Percentiles rank a stretch among this genome's conserved stretches.
These are phyloP conservation scores for Tylopilus orsonianus DNA, from an alignment of 1,284 basidiomycete species.

Conservation along the genomic window DNA sequence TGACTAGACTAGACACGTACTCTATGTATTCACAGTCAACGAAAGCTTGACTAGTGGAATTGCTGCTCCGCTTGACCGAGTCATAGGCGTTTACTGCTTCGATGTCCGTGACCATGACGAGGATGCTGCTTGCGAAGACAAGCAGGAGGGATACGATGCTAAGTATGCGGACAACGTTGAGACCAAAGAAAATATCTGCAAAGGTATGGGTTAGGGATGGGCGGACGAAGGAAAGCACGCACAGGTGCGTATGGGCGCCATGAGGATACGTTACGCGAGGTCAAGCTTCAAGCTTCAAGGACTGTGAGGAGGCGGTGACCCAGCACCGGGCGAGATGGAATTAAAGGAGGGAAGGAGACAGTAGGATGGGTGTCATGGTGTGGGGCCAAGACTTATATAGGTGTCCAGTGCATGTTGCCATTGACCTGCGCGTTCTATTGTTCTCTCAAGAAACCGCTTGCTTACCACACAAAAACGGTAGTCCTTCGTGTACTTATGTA, in stretches of 20 bases:
- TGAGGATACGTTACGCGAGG: slow-evolving; percentile 13
- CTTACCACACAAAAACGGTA: too few relatives aligned
- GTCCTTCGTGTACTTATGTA: slow-evolving; percentile 16
- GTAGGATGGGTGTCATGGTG: slow-evolving; percentile 5
- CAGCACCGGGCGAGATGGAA: slow-evolving; percentile 29
- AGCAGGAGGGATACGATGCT: slow-evolving; percentile 79
- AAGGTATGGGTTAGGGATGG: slow-evolving; percentile 3
- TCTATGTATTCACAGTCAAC: slow-evolving; percentile 76
- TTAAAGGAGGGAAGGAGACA: slow-evolving; percentile 1
- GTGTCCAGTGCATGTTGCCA: slow-evolving; percentile 11
- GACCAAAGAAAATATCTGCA: slow-evolving; percentile 71
- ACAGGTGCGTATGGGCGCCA: slow-evolving; percentile 42
- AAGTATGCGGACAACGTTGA: slow-evolving; percentile 76
- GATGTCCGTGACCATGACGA: slow-evolving; percentile 78
- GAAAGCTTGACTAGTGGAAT: slow-evolving; percentile 35
- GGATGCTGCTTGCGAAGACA: slow-evolving; percentile 80
- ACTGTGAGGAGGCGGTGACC: slow-evolving; percentile 27
- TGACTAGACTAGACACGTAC: slow-evolving; percentile 40
- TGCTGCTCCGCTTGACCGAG: slow-evolving; percentile 39
- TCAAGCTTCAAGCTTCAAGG: too few relatives aligned
- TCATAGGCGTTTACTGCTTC: slow-evolving; percentile 71
- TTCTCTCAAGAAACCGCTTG: slow-evolving; percentile 24
- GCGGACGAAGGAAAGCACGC: slow-evolving; percentile 19
- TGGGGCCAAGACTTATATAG: slow-evolving; percentile 25
- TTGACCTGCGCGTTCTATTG: slow-evolving; percentile 29